Evolutionary conservation across 345 rosid species (phyloP), one percentile per base, ranked within the genome.

Genomic region (Balakata baccata): DNA sequence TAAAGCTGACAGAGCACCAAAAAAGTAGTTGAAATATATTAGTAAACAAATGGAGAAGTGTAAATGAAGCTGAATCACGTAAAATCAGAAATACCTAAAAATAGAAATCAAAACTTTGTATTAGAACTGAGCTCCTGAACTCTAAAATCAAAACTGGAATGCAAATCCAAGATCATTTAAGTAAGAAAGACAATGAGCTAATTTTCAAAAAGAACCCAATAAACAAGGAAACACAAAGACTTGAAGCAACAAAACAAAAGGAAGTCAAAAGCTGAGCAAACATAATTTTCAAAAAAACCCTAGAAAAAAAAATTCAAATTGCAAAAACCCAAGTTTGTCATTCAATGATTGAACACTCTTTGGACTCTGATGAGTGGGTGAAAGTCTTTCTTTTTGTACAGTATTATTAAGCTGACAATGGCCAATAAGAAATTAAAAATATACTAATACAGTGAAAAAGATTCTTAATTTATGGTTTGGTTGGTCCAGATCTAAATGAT

Each of bases 281-380:
- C 54, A 38, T 38, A 20, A 6, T 38, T 75, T 75, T 81, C 68
- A 72, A 82, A 54, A 82, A 54, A 63, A 50, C 58, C 38, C 66
- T 11, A 46, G 51, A 50, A 51, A 29, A 29, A 29, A 29, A 29
- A 29, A 62, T 6, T 8, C 20, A 23, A 59, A 68, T 11, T 41
- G 69, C 61, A 64, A 75, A 63, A 74, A 47, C 63, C 66, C 51
- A 52, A 67, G 71, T 34, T 14, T 34, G 65, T 47, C 79, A 29
- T 83, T 75, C 82, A 86, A 87, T 82, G 80, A 84, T 86, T 81
- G 81, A 77, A 75, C 64, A 60, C 68, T 68, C 67, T 56, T 23
- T 57, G 63, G 72, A 75, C 72, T 70, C 76, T 75, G 85, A 81
- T 79, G 67, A 72, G 58, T 60, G 45, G 25, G 74, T 25, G 58